Evolutionary conservation across 23 red algal species (phyloP).

Genomic region (Cyanidiococcus yangmingshanensis): DNA sequence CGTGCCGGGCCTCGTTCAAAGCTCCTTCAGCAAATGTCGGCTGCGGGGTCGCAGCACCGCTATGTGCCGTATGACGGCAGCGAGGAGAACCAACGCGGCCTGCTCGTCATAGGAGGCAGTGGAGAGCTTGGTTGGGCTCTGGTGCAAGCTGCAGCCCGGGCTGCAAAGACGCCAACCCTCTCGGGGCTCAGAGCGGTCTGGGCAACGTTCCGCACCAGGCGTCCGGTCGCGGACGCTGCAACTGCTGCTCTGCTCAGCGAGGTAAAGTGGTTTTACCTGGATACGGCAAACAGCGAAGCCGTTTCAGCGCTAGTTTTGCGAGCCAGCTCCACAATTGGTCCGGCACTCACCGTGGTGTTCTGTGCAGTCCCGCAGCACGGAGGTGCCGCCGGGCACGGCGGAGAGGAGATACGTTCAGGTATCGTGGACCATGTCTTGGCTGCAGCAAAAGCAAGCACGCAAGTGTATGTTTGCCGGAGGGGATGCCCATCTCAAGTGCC

Average conservation of each 20-base stretch:
- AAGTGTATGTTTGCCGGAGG: too few relatives aligned
- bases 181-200: neutral
- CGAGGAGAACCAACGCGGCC: neutral
- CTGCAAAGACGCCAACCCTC: conserved; percentile 2
- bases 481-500: too few relatives aligned
- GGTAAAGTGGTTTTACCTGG: conserved; percentile 37
- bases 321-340: neutral
- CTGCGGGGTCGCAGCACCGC: too few relatives aligned
- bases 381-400: conserved; percentile 44
- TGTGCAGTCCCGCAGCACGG: conserved; percentile 77
- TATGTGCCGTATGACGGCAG: neutral
- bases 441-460: conserved; percentile 36
- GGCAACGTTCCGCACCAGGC: conserved; percentile 34
- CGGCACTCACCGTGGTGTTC: conserved; percentile 35
- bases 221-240: conserved; percentile 7
- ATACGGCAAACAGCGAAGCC: conserved; percentile 50
- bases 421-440: conserved; percentile 90
- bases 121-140: conserved; percentile 64
- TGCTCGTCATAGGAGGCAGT: conserved; percentile 66
- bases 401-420: conserved; percentile 38
- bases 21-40: too few relatives aligned
- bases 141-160: conserved; percentile 33
- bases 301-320: conserved; percentile 30
- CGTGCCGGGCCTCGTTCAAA: too few relatives aligned
- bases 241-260: neutral